Evolutionary conservation across 352 stramenopile species (phyloP), one percentile per base, ranked within the genome.

Genomic region (Globisporangium echinulatum): DNA sequence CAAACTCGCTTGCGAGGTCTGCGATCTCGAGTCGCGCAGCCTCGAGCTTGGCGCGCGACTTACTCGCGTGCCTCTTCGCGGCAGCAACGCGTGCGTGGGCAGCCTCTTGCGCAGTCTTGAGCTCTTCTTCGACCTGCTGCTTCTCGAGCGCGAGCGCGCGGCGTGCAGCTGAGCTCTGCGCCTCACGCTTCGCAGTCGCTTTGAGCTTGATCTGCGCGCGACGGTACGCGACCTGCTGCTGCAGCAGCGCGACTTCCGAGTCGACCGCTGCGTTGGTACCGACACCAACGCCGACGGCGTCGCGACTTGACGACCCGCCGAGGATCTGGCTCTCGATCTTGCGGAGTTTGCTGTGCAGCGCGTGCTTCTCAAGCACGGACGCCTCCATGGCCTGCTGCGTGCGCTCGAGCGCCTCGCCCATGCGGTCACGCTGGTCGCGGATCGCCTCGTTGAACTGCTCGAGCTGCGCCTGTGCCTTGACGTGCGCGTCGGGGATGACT

Each of bases 281-380:
- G 7, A 44, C 40, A 13, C 11, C 7, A 3, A 44, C 67, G 49
- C 3, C 50, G 62, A 13, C 4, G 59, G 69, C 10, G 48, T 67
- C 36, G 38, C 53, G 40, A 43, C 40, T 66, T 1, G 69, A 85
- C 0, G 75, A 39, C 2, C 78, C 78, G 40, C 82, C 77, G 4
- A 90, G 68, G 59, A 94, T 92, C 48, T 92, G 80, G 17, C 80
- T 82, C 55, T 90, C 80, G 43, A 94, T 94, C 61, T 90, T 92
- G 58, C 79, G 71, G 9, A 94, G 71, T 51, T 92, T 92, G 15
- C 40, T 64, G 19, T 80, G 70, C 38, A 65, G 53, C 47, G 33
- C 52, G 46, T 60, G n/a, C 25, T 65, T 65, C 53, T 61, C 59
- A 37, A 56, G 59, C 19, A 60, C n/a, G 39, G 76, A 77, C 4